A percentile compares a stretch with the other conserved stretches of the same genome.
Evolutionary conservation across 805 yeast genomes (phyloP).

Genomic region (Wickerhamomyces rabaulensis): DNA sequence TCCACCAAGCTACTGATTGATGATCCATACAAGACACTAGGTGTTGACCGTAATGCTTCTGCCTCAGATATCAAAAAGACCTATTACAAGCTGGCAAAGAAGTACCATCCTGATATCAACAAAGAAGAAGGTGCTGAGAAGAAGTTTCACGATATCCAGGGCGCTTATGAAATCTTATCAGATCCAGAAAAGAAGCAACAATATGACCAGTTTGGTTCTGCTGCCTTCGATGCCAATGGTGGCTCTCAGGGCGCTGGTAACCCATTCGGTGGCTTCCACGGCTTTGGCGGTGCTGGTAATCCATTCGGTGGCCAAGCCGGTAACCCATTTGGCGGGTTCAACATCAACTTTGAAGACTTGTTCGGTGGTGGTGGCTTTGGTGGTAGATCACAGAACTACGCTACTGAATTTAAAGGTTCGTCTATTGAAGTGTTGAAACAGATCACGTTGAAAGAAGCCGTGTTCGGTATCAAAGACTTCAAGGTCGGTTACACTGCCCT

Average conservation of each 20-base stretch:
- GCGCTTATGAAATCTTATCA: conserved; percentile 86
- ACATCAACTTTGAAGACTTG: conserved; percentile 52
- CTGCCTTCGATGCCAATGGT: conserved; percentile 68
- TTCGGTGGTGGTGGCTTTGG: conserved; percentile 50
- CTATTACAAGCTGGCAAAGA: conserved; percentile 87
- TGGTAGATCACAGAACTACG: conserved; percentile 37
- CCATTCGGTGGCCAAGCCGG: conserved; percentile 40
- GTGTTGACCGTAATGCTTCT: conserved; percentile 67
- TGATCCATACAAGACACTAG: conserved; percentile 84
- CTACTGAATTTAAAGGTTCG: conserved; percentile 83
- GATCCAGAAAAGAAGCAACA: conserved; percentile 83
- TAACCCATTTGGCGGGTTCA: conserved; percentile 37
- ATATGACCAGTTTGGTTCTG: conserved; percentile 86
- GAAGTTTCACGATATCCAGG: conserved; percentile 88
- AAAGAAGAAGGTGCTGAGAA: conserved; percentile 85
- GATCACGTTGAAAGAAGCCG: conserved; percentile 78
- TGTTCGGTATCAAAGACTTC: conserved; percentile 65
- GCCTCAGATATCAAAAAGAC: conserved; percentile 90
- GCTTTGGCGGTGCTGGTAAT: conserved; percentile 41
- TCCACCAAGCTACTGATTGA: conserved; percentile 26
- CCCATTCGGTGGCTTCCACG: conserved; percentile 41
- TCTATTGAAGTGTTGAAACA: conserved; percentile 76
- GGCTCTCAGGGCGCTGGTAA: conserved; percentile 37
- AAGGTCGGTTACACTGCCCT: conserved; percentile 67
- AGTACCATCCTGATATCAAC: conserved; percentile 95